Evolutionary conservation across 1,284 basidiomycete genomes (phyloP).

Genomic region (Meira miltonrushii): DNA sequence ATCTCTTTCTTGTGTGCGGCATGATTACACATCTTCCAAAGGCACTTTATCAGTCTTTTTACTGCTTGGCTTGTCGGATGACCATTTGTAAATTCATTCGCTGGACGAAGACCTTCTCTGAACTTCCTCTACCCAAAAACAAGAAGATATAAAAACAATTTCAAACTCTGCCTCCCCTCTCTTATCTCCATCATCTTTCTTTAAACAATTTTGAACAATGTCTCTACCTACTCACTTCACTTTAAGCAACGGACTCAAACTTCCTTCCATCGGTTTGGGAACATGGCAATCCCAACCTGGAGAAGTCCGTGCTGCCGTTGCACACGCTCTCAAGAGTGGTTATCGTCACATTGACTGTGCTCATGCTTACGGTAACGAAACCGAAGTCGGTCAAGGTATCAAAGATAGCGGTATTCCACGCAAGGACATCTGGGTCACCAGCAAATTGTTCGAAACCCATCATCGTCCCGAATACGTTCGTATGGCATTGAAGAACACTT

Average conservation of each 20-base stretch:
- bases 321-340: conserved; percentile 39
- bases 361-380: conserved; percentile 63
- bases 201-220: not conserved
- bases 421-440: conserved; percentile 75
- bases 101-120: too few relatives aligned
- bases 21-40: too few relatives aligned
- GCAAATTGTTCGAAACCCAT: conserved; percentile 66
- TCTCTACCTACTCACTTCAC: conserved; percentile 23
- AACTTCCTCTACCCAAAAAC: not conserved
- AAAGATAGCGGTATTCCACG: conserved; percentile 67
- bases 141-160: not conserved
- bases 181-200: not conserved
- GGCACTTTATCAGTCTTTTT: too few relatives aligned
- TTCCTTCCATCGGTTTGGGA: conserved; percentile 20
- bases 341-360: conserved; percentile 40
- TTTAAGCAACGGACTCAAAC: conserved; percentile 16
- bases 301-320: conserved; percentile 58
- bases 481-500: conserved; percentile 65
- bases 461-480: conserved; percentile 59
- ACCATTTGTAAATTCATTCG: too few relatives aligned
- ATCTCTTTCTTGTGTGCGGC: too few relatives aligned
- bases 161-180: not conserved
- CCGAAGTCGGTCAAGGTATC: conserved; percentile 77
- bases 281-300: conserved; percentile 23
- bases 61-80: too few relatives aligned